Base-by-base conservation (phyloP, 78 protist species). In the Chrysochromulina parva region DNA sequence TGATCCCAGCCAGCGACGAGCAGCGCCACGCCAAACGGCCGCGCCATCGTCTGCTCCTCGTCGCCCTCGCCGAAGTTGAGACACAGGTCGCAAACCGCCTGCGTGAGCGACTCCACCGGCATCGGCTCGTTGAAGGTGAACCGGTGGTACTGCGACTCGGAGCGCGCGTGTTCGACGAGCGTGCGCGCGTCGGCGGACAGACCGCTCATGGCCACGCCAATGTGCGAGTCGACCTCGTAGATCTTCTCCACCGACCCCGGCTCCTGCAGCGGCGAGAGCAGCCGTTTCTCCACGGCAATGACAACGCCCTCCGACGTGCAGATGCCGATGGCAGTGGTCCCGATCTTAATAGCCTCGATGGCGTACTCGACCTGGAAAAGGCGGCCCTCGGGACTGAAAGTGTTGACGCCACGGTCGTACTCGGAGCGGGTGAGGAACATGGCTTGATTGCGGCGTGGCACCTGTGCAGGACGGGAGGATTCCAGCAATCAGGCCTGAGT, bases 341-440 rank as follows among this genome's bases (percentile, higher is more conserved):
- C 99, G 3, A 97, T 91, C 97, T 97, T 90, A 38, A 66, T 86
- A 4, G 82, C 73, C 73, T 86, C 74, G 57, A 65, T 86, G 24
- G 99, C 99, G 73, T 99, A 99, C 88, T 99, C 99, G 55, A 99
- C 94, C 85, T 96, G 97, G 87, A 94, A 94, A 1, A 95, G 66
- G 0, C 96, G 96, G n/a, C 99, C 99, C 88, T 99, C 99, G 26
- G 99, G 99, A 2, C 98, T 95, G 93, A 99, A 99, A n/a, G 99
- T 99, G 96, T 98, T 99, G 13, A 99, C 99, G 67, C 99, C 99
- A 2, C 98, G 95, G 53, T 99, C 99, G 54, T 99, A 98, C 90
- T 99, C 99, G 53, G 94, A 95, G 66, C 96, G 92, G 22, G 82
- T 74, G 4, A 74, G 57, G 82, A 74, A 74, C 82, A 74, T 74